Conservation (phyloP, 352 stramenopile genomes). For the Phytophthora sojae region DNA sequence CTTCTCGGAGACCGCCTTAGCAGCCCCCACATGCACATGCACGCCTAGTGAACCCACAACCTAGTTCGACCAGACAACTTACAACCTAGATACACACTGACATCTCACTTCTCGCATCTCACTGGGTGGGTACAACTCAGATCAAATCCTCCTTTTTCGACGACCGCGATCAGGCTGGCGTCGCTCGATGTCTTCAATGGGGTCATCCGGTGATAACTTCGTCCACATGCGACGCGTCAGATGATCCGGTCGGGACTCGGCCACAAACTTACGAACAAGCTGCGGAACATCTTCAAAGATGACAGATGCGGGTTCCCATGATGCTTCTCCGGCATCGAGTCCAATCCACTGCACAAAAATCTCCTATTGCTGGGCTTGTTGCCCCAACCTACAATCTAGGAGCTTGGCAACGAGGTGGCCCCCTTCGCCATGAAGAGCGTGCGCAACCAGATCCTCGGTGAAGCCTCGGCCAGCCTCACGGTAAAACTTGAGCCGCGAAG, state of each 20-base stretch:
- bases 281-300: constrained; percentile 2
- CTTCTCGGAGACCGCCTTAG: constrained; percentile 1
- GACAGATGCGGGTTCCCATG: constrained; percentile 4
- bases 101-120: neutral
- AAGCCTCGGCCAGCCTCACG: neutral
- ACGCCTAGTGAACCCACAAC: constrained; percentile 2
- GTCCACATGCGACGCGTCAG: too few relatives aligned
- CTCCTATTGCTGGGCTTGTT: neutral
- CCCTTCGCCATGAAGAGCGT: neutral
- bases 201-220: too few relatives aligned
- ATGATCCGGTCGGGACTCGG: too few relatives aligned
- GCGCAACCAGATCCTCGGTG: neutral
- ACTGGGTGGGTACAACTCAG: constrained; percentile 3
- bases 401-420: neutral
- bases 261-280: constrained; percentile 36
- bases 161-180: too few relatives aligned
- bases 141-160: neutral
- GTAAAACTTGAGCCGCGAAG: neutral
- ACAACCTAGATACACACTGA: neutral
- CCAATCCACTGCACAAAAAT: constrained; percentile 6
- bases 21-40: constrained; percentile 3
- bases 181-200: too few relatives aligned
- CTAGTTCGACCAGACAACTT: constrained; percentile 3
- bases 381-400: neutral
- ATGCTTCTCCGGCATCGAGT: neutral